These are phyloP conservation scores for Periconia digitata DNA, from an alignment of 2,329 filamentous ascomycete genomes.

Conservation along the genomic window DNA sequence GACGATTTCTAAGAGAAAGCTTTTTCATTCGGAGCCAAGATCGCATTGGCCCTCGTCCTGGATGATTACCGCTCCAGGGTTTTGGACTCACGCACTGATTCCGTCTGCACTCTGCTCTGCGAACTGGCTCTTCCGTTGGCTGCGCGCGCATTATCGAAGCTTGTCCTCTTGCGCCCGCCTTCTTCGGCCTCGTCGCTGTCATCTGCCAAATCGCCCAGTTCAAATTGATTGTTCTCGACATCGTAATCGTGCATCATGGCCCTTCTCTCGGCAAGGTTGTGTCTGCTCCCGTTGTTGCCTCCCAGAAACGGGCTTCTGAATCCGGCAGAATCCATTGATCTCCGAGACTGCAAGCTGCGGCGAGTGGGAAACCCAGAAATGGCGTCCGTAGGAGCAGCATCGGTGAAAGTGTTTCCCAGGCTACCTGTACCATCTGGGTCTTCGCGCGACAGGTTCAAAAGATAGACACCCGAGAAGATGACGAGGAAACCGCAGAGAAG, in stretches of 20 bases:
- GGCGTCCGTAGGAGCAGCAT: constrained; percentile 87
- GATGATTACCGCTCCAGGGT: constrained; percentile 7
- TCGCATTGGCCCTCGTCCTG: too few relatives aligned
- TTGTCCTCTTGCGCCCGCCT: constrained; percentile 31
- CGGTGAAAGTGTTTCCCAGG: constrained; percentile 57
- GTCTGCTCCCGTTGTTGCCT: constrained; percentile 30
- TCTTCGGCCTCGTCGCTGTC: constrained; percentile 54
- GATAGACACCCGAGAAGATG: constrained; percentile 93
- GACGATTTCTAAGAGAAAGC: too few relatives aligned
- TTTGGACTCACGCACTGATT: constrained; percentile 25
- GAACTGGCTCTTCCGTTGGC: constrained; percentile 23
- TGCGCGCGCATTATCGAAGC: constrained; percentile 30
- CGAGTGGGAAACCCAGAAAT: constrained; percentile 87
- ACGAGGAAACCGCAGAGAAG: constrained; percentile 90
- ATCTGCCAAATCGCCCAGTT: constrained; percentile 76
- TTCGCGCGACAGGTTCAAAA: constrained; percentile 90
- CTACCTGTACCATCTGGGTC: constrained; percentile 79
- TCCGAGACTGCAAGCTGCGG: constrained; percentile 86
- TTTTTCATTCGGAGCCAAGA: too few relatives aligned
- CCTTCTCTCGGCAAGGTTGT: constrained; percentile 64
- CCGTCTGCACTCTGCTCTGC: constrained; percentile 31
- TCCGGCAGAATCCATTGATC: constrained; percentile 56
- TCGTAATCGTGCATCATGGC: constrained; percentile 89
- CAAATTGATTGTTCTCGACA: constrained; percentile 68
- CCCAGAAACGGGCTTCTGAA: constrained; percentile 61